Evolutionary conservation across 2,329 filamentous ascomycete species (phyloP).

Genomic region (Neopestalotiopsis sp.): DNA sequence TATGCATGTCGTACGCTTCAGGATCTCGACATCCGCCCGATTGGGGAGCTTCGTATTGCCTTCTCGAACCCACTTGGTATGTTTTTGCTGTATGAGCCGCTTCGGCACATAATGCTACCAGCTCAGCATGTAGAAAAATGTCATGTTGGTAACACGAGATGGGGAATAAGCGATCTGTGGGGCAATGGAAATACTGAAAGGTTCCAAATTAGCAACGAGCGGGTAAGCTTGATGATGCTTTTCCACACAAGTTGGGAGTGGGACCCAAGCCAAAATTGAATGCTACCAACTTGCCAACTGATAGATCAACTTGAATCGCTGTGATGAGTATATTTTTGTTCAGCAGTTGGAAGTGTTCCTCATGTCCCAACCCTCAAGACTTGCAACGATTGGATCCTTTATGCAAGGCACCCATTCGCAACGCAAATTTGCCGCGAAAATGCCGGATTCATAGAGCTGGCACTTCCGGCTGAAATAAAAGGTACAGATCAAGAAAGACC

Average conservation of each 20-base stretch:
- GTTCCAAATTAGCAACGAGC: background rate
- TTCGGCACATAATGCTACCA: background rate
- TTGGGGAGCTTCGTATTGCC: background rate
- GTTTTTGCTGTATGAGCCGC: background rate
- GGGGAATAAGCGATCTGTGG: background rate
- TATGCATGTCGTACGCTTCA: conserved; percentile 1
- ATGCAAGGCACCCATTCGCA: background rate
- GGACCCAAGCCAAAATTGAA: no score
- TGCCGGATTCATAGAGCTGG: background rate
- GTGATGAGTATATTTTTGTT: background rate
- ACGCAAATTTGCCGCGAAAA: background rate
- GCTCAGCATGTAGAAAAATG: background rate
- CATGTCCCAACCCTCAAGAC: background rate
- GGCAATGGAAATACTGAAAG: background rate
- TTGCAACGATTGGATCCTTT: background rate
- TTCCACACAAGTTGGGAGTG: no score
- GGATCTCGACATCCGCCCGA: background rate
- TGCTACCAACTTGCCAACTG: background rate
- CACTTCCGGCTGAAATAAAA: background rate
- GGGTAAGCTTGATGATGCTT: background rate
- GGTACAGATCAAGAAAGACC: background rate
- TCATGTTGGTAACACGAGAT: background rate
- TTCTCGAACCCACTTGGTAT: background rate
- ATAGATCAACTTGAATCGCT: background rate
- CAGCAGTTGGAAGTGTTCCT: background rate